Evolutionary conservation across 108 stramenopile genomes (phyloP), one percentile per base, ranked within the genome.

Genomic region (Aurantiochytrium sp.): DNA sequence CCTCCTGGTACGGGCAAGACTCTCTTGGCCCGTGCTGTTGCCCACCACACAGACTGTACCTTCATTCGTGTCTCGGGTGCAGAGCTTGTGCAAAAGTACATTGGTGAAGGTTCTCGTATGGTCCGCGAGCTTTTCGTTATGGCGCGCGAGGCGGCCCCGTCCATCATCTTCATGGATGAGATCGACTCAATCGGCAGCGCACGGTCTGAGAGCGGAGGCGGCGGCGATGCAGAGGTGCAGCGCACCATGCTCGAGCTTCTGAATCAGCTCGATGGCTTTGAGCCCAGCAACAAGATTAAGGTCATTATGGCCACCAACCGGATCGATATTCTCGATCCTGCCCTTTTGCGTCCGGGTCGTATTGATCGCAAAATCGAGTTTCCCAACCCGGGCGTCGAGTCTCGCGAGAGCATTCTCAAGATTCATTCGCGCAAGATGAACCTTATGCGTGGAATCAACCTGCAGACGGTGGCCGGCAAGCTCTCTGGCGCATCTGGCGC

Each of bases 1-100:
- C 98, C 98, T 8, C 99, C 99, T 0, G 99, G 99, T 69, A 99
- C 99, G 19, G 99, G 99, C n/a, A 99, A 99, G 94, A 99, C 99
- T 2, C 93, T 99, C 4, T 89, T 99, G 91, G 99, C 99, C n/a
- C 92, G 98, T 58, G 98, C 98, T 44, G 99, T 99, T 60, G 99
- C 98, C 0, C 98, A 99, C 92, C 98, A 99, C 93, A 99, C 99
- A 42, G 99, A 99, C 91, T 99, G 98, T 94, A 99, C 99, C 88
- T 99, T 99, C 91, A 98, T 99, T 92, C 97, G 99, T 59, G 98
- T 99, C 58, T 96, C 95, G 58, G 99, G 99, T 43, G 97, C 99
- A 18, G 99, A 99, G 90, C 92, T 99, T 47, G 99, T 99, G 55
- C 98, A 99, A 93, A 99, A 99, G 93, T 99, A 99, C 94, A 99